phyloP scores from a whole-genome alignment of 2,329 filamentous ascomycete species.

The Ilyonectria robusta region DNA sequence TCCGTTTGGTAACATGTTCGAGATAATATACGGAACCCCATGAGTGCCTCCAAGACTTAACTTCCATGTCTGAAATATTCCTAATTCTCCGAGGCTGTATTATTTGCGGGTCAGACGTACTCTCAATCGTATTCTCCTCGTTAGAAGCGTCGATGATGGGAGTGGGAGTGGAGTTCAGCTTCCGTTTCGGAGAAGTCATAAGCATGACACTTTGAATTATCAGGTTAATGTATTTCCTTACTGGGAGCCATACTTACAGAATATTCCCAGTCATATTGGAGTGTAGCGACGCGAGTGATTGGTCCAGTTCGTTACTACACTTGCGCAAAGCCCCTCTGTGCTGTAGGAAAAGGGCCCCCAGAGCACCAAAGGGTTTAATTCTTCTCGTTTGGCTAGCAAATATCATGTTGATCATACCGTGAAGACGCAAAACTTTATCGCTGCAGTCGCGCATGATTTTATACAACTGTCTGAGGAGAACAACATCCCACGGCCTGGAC shows the following conservation, averaged over 20 bases:
- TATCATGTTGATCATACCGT: background rate
- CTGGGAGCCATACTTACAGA: background rate
- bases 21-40: background rate
- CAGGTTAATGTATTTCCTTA: background rate
- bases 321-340: background rate
- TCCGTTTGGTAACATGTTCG: background rate
- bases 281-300: background rate
- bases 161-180: background rate
- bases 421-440: background rate
- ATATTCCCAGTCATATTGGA: background rate
- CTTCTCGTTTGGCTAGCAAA: background rate
- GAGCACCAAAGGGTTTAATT: background rate
- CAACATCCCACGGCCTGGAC: background rate
- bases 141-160: background rate
- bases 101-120: background rate
- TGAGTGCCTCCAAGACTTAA: background rate
- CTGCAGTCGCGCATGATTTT: background rate
- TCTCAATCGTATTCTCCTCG: background rate
- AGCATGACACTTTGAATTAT: background rate
- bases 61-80: background rate
- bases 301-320: background rate
- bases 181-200: background rate
- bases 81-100: background rate
- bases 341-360: background rate
- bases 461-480: background rate